Base-by-base conservation (phyloP, 2,329 filamentous ascomycete species). In the Ophiostoma sp. region DNA sequence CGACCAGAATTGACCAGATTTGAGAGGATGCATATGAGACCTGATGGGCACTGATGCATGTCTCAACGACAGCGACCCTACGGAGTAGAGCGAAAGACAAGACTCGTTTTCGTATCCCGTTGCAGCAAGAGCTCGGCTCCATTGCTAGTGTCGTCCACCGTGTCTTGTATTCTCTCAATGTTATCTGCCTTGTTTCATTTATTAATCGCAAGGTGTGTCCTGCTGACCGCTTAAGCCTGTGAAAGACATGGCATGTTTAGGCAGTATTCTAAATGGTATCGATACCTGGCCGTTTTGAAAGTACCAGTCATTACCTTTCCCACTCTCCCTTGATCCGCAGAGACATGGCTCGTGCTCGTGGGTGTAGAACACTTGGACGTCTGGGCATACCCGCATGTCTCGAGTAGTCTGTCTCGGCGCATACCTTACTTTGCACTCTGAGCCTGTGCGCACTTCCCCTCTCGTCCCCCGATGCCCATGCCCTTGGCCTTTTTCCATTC, bases 371-470 rank as follows among this genome's bases (percentile, higher is more conserved):
- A 9, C 5, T 18, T 55, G 49, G 49, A 55, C 27, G 49, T 55
- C 49, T 55, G 49, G 49, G 49, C 49, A 55, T 55, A 55, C 49
- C 49, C 49, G 49, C 49, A 55, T 55, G 49, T 55, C 49, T 55
- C 49, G 49, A 27, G 49, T 27, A 27, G 49, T 55, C 49, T 55
- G 18, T 55, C 49, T 55, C 49, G 49, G 49, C 49, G 49, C 49
- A 55, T 27, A n/a, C n/a, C 49, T 55, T 55, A 55, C 18, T 55
- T 18, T 27, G 49, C 27, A 55, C 18, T 55, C 49, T 27, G 49
- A 14, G 27, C 14, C 27, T 55, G 27, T 18, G 49, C n/a, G 27
- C 49, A n/a, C 4, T 55, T 9, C 27, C 7, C 14, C 18, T 55
- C 18, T 7, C 18, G 49, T 27, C 11, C 7, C 11, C 47, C 49